Conservation (phyloP, 805 yeast genomes). For the Schizosaccharomyces lindneri region DNA sequence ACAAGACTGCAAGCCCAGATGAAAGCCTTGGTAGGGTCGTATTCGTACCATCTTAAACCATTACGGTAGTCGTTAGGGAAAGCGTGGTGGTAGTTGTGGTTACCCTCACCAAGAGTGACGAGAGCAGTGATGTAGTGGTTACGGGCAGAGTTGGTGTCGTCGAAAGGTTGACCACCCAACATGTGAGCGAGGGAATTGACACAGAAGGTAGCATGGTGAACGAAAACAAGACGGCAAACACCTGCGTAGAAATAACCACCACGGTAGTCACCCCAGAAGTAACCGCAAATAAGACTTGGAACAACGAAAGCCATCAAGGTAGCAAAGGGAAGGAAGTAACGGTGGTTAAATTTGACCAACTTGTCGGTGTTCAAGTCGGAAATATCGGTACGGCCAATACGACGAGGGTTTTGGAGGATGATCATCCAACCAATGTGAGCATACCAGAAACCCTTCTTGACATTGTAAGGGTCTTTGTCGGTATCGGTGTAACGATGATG, state of each 20-base stretch:
- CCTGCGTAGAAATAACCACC: constrained; percentile 73
- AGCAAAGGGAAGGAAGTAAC: constrained; percentile 36
- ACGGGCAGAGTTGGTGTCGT: constrained; percentile 46
- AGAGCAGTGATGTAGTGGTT: constrained; percentile 38
- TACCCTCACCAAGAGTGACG: constrained; percentile 71
- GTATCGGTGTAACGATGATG: constrained; percentile 80
- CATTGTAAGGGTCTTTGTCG: constrained; percentile 68
- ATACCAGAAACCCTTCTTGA: constrained; percentile 55
- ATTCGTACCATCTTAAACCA: constrained; percentile 43
- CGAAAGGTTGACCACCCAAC: constrained; percentile 49
- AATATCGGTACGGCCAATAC: constrained; percentile 40
- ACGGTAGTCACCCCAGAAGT: constrained; percentile 42
- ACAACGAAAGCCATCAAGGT: constrained; percentile 27
- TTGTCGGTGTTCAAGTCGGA: constrained; percentile 37
- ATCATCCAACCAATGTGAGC: constrained; percentile 80
- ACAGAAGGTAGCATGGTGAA: constrained; percentile 59
- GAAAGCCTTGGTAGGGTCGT: constrained; percentile 72
- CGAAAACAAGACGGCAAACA: constrained; percentile 36
- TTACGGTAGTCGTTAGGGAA: constrained; percentile 77
- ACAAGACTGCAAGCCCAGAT: constrained; percentile 26
- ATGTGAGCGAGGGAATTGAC: constrained; percentile 69
- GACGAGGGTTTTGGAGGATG: constrained; percentile 36
- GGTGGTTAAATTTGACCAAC: constrained; percentile 41
- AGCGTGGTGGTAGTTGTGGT: constrained; percentile 85
- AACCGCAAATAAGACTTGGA: constrained; percentile 43